A percentile compares a stretch with the other conserved stretches of the same genome.
phyloP scores from a whole-genome alignment of 2,329 filamentous ascomycete genomes.

The Fusarium algeriense region DNA sequence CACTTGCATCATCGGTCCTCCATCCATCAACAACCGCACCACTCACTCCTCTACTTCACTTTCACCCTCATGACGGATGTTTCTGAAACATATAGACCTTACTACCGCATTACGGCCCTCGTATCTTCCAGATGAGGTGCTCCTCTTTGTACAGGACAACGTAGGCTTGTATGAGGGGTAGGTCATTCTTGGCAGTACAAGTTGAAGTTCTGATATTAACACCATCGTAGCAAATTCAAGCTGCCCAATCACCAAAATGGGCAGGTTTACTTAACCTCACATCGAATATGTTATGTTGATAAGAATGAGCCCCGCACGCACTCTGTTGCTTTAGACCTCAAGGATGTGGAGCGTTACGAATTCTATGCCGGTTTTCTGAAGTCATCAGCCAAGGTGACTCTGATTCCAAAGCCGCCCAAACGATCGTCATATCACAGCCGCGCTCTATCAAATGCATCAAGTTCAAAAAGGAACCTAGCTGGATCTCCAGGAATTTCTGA shows the following conservation, averaged over 20 bases:
- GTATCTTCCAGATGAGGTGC: conserved; percentile 91
- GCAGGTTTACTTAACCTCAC: conserved; percentile 95
- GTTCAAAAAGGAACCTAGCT: conserved; percentile 60
- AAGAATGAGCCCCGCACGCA: conserved; percentile 85
- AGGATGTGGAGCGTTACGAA: conserved; percentile 90
- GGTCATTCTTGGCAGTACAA: conserved; percentile 50
- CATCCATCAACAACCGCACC: conserved; percentile 5
- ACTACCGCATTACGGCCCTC: conserved; percentile 95
- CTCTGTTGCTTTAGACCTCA: conserved; percentile 87
- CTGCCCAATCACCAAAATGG: conserved; percentile 94
- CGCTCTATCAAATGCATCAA: conserved; percentile 61
- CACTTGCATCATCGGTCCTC: conserved; percentile 40
- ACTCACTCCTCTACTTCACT: conserved; percentile 8
- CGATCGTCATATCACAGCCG: conserved; percentile 69
- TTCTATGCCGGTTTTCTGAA: conserved; percentile 95
- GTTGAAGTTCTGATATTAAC: conserved; percentile 26
- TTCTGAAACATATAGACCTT: conserved; percentile 93
- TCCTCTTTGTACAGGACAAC: conserved; percentile 97
- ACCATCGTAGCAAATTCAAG: conserved; percentile 82
- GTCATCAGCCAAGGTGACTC: conserved; percentile 91
- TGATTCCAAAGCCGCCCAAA: conserved; percentile 85
- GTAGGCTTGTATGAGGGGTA: conserved; percentile 98
- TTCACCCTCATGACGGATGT: conserved; percentile 80
- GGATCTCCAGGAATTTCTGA: conserved; percentile 62
- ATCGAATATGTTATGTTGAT: conserved; percentile 95